Conservation (phyloP, 1,284 basidiomycete species). For the Pyrrhoderma lamaoense region DNA sequence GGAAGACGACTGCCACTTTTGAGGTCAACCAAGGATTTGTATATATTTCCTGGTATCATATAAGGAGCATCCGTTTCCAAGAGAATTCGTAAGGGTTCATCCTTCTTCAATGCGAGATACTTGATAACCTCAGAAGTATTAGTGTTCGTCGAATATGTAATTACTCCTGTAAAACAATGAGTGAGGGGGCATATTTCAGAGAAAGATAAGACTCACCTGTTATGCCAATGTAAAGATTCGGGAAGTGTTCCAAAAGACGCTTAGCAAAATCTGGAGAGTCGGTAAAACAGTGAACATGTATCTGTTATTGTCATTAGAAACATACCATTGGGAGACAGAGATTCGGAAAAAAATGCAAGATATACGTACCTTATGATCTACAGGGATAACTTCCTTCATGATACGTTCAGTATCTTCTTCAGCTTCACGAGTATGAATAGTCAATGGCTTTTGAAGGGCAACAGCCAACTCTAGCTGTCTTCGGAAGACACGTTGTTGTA, state of each 20-base stretch:
- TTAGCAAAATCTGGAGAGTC: constrained; percentile 66
- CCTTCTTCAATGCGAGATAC: constrained; percentile 31
- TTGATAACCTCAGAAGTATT: constrained; percentile 58
- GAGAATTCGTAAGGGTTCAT: constrained; percentile 46
- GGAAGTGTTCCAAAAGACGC: constrained; percentile 65
- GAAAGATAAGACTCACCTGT: constrained; percentile 40
- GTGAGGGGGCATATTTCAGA: neutral
- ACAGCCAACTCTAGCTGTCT: constrained; percentile 65
- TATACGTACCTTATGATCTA: constrained; percentile 47
- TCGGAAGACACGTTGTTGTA: constrained; percentile 58
- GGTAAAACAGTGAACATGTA: constrained; percentile 78
- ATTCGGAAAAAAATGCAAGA: too few species aligned
- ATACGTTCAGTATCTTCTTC: constrained; percentile 74
- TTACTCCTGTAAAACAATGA: constrained; percentile 46
- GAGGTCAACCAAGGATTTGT: constrained; percentile 43
- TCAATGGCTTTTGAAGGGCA: constrained; percentile 59
- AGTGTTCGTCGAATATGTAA: constrained; percentile 65
- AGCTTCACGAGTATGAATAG: constrained; percentile 75
- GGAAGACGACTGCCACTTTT: constrained; percentile 50
- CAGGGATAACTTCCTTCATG: constrained; percentile 63
- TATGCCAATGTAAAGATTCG: constrained; percentile 73
- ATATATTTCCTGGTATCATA: constrained; percentile 74
- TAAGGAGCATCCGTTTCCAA: constrained; percentile 80
- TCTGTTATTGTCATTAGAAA: constrained; percentile 38
- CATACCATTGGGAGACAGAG: too few species aligned